Evolutionary conservation across 495 filamentous ascomycete genomes (phyloP).

Genomic region (Aspergillus leporis): DNA sequence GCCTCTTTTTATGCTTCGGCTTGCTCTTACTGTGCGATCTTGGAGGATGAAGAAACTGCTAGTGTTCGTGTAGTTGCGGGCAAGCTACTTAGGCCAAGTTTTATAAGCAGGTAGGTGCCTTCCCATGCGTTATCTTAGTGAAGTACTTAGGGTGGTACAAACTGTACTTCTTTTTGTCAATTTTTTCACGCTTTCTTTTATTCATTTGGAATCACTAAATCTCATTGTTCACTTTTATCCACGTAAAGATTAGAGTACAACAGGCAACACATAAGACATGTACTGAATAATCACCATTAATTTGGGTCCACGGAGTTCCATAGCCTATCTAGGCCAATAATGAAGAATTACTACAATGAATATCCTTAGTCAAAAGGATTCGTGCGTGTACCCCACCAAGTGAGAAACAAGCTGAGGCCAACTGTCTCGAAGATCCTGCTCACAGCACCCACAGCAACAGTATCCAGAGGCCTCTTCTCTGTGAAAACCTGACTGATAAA

Average conservation of each 20-base stretch:
- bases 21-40: too few species aligned
- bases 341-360: background rate
- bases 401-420: slow-evolving; percentile 86
- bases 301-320: background rate
- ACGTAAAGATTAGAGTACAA: background rate
- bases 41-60: too few species aligned
- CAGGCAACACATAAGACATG: background rate
- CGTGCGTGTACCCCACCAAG: slow-evolving; percentile 95
- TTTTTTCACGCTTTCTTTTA: background rate
- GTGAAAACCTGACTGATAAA: slow-evolving; percentile 82
- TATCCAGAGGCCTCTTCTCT: slow-evolving; percentile 89
- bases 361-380: slow-evolving; percentile 68
- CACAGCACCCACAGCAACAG: slow-evolving; percentile 78
- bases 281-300: background rate
- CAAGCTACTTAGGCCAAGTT: too few species aligned
- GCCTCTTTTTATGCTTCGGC: too few species aligned
- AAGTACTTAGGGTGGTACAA: too few species aligned
- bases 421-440: slow-evolving; percentile 90
- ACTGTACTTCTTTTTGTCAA: too few species aligned
- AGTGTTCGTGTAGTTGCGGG: too few species aligned
- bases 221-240: background rate
- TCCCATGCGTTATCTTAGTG: too few species aligned
- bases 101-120: too few species aligned
- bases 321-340: background rate
- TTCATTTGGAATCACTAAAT: background rate